Evolutionary conservation across 1,284 basidiomycete species (phyloP).

Genomic region (Fomitopsis betulina): DNA sequence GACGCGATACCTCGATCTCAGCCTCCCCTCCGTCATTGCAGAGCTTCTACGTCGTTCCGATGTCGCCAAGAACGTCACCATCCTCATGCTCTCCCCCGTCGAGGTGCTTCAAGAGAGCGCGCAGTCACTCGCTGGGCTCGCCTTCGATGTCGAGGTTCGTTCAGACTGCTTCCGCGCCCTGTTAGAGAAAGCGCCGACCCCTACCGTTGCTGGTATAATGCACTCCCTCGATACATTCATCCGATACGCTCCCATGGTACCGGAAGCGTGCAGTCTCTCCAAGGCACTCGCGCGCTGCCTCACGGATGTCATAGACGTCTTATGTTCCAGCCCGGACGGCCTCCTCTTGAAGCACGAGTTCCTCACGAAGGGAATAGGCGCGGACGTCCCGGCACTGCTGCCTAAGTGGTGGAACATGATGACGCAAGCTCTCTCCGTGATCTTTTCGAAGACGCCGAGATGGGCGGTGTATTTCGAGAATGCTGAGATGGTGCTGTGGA

Average conservation of each 20-base stretch:
- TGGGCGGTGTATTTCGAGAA: constrained; percentile 83
- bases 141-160: constrained; percentile 83
- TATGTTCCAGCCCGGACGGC: constrained; percentile 72
- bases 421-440: constrained; percentile 74
- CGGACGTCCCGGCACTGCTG: constrained; percentile 47
- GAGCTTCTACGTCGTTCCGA: constrained; percentile 48
- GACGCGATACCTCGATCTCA: constrained; percentile 58
- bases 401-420: constrained; percentile 81
- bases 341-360: constrained; percentile 60
- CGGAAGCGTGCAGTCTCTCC: constrained; percentile 83
- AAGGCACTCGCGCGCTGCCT: constrained; percentile 88
- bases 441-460: constrained; percentile 77
- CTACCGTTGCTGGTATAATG: constrained; percentile 66
- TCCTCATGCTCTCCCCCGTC: constrained; percentile 78
- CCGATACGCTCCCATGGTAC: constrained; percentile 54
- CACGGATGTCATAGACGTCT: constrained; percentile 84
- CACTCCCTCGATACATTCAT: constrained; percentile 65
- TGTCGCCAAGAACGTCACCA: constrained; percentile 53
- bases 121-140: constrained; percentile 72
- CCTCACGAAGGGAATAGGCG: constrained; percentile 39
- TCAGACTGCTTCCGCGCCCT: constrained; percentile 81
- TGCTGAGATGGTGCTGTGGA: constrained; percentile 89
- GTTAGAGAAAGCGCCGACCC: constrained; percentile 58
- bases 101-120: constrained; percentile 69
- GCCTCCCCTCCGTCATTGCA: constrained; percentile 42